These are phyloP conservation scores for Suillus alpinus DNA, from an alignment of 768 basidiomycete species.

Conservation along the genomic window DNA sequence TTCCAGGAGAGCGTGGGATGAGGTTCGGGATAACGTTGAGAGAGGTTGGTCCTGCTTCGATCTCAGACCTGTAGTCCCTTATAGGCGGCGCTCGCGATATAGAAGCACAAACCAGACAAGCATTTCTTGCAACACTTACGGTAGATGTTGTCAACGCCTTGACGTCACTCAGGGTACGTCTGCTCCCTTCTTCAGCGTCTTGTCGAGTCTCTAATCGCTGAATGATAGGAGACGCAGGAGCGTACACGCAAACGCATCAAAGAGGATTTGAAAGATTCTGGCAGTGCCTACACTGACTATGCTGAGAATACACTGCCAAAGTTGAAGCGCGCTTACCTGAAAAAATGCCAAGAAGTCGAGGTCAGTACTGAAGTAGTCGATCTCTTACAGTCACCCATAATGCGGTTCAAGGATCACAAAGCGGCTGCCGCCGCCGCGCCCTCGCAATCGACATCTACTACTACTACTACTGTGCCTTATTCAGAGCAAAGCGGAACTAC, in stretches of 20 bases:
- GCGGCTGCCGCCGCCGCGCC: slow-evolving; percentile 38
- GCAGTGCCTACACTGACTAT: slow-evolving; percentile 75
- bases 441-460: slow-evolving; percentile 25
- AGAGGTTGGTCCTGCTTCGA: slow-evolving; percentile 48
- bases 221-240: slow-evolving; percentile 77
- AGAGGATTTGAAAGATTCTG: slow-evolving; percentile 83
- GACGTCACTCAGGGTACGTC: slow-evolving; percentile 57
- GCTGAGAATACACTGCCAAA: slow-evolving; percentile 78
- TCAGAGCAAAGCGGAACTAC: slow-evolving; percentile 29
- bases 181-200: not conserved
- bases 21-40: slow-evolving; percentile 83
- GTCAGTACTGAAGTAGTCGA: slow-evolving; percentile 36
- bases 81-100: slow-evolving; percentile 11
- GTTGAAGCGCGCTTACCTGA: slow-evolving; percentile 74
- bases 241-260: slow-evolving; percentile 89
- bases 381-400: slow-evolving; percentile 4
- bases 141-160: slow-evolving; percentile 74
- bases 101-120: slow-evolving; percentile 83
- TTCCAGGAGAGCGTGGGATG: slow-evolving; percentile 73
- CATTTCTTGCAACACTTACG: slow-evolving; percentile 69
- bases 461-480: slow-evolving; percentile 23
- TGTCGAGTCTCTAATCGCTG: slow-evolving; percentile 4
- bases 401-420: slow-evolving; percentile 59
- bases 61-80: not conserved
- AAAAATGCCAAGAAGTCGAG: slow-evolving; percentile 87